These are phyloP conservation scores for Artemisia tridentata DNA, from an alignment of 129 eudicot species.

Conservation along the genomic window DNA sequence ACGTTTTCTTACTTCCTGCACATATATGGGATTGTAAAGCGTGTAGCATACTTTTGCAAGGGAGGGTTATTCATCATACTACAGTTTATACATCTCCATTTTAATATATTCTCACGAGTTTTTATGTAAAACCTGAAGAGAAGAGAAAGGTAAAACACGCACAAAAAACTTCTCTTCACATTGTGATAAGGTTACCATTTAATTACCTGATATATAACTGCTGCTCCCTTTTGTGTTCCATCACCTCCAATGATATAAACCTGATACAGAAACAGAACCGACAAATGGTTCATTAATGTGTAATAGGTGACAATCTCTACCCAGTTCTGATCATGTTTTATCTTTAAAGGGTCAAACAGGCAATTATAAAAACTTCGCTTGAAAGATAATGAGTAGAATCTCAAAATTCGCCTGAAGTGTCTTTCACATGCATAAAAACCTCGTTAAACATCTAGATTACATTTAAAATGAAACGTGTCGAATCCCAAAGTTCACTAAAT, in stretches of 20 bases:
- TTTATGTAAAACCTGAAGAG: background rate
- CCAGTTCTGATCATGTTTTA: background rate
- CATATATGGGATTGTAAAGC: constrained; percentile 7
- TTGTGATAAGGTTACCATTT: background rate
- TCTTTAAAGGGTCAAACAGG: background rate
- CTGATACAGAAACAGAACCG: constrained; percentile 34
- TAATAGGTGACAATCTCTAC: background rate
- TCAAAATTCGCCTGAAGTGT: too few species aligned
- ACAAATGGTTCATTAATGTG: constrained; percentile 9
- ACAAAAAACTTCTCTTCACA: too few species aligned
- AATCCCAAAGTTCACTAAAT: too few species aligned
- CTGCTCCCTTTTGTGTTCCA: constrained; percentile 86
- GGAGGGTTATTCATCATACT: background rate
- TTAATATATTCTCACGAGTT: background rate
- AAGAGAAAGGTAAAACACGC: too few species aligned
- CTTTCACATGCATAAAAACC: too few species aligned
- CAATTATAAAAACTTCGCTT: too few species aligned
- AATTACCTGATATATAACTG: constrained; percentile 73
- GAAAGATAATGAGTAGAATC: too few species aligned
- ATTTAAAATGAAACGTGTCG: too few species aligned
- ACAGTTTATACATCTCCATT: background rate
- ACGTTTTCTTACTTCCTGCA: constrained; percentile 84
- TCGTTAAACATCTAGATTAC: too few species aligned
- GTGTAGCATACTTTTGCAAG: background rate
- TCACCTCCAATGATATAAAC: constrained; percentile 93